Percentiles rank a stretch among this genome's conserved stretches.
Conservation (phyloP, 148 eudicot genomes). For the Cornus kousa region DNA sequence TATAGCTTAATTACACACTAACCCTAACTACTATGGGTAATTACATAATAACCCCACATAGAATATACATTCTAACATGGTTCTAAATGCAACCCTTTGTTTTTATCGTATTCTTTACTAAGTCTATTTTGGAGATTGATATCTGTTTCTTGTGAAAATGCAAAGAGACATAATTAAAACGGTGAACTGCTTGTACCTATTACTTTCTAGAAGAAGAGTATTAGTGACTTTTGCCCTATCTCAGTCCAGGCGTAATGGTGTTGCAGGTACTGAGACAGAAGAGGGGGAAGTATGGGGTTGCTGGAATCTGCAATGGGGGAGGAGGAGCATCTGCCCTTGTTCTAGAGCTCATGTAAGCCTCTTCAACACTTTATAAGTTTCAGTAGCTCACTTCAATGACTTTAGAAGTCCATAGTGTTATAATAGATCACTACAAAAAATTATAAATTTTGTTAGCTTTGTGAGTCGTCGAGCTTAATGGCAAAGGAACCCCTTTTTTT, state of each 20-base stretch:
- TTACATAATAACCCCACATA: no score
- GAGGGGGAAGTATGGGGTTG: slow-evolving; percentile 78
- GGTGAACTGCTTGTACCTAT: neutral
- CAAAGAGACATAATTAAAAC: neutral
- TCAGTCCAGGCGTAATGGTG: slow-evolving; percentile 3
- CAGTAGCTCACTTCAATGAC: neutral
- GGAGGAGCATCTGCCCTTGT: slow-evolving; percentile 97
- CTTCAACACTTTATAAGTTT: neutral
- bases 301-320: slow-evolving; percentile 96
- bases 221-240: neutral
- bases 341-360: slow-evolving; percentile 77
- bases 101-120: neutral
- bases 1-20: no score
- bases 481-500: no score
- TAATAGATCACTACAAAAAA: neutral
- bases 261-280: slow-evolving; percentile 71
- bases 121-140: neutral
- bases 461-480: neutral
- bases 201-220: neutral
- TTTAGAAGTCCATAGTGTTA: neutral
- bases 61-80: no score
- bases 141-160: slow-evolving; percentile 2
- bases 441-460: neutral
- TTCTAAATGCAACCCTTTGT: neutral
- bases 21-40: no score